Evolutionary conservation across 768 basidiomycete genomes (phyloP), one percentile per base, ranked within the genome.

Genomic region (Naganishia onofrii): DNA sequence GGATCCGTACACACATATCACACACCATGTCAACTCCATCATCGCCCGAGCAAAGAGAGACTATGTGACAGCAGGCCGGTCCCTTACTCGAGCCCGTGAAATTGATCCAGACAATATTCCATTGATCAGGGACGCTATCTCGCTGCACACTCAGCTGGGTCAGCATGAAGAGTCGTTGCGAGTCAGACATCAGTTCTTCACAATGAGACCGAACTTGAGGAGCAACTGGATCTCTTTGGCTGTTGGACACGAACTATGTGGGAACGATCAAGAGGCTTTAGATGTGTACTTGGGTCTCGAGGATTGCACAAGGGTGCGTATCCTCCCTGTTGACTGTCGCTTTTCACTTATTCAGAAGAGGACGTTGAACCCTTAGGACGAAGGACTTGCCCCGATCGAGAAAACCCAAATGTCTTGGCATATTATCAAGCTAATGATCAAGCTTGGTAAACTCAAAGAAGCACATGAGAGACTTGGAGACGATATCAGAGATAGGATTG

Each of bases 11-110:
- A 93, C 92, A 23, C 93, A 97, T 77, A 97, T 99, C 78, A 90
- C 89, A 78, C 98, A 96, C 94, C 96, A 99, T 81, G 95, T 98
- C 73, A 90, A 92, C 79, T 96, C 93, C 31, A 89, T 99, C 76
- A 88, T 96, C 26, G 90, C 93, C 80, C 92, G 95, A 80, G 89
- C 89, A 10, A 91, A 96, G 79, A 93, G 90, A 81, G 92, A 95
- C 77, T 97, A 92, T 76, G 91, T 92, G 73, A 93, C 94, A 76
- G 93, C 96, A 0, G 84, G 92, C 76, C 91, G 93, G 76, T 93
- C 93, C 29, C 98, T 97, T 81, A 87, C 86, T 1, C 90, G 92
- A 83, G 95, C 94, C 2, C 83, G 94, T 73, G 86, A 86, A 71
- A 91, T 90, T 76, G 96, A 98, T 83, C 89, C 89, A 83, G 93